Evolutionary conservation across 352 stramenopile species (phyloP).

Genomic region (Pythium insidiosum): DNA sequence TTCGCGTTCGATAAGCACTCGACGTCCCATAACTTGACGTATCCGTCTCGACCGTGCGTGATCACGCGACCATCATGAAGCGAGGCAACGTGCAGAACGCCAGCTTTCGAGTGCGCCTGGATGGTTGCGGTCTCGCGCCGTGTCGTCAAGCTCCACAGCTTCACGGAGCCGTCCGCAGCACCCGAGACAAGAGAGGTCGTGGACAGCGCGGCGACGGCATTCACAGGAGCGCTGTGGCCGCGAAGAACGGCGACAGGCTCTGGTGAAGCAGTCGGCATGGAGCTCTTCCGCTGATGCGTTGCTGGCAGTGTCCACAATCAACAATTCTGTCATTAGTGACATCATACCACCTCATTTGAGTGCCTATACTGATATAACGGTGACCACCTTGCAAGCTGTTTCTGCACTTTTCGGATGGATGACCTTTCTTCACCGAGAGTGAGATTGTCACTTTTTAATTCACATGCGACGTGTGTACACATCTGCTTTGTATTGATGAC

Average conservation of each 20-base stretch:
- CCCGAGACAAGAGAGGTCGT: constrained; percentile 34
- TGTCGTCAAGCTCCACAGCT: constrained; percentile 62
- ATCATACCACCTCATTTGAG: no score
- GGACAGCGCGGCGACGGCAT: constrained; percentile 45
- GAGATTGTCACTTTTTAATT: no score
- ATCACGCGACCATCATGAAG: constrained; percentile 24
- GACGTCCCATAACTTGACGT: constrained; percentile 51
- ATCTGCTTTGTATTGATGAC: no score
- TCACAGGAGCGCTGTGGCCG: constrained; percentile 53
- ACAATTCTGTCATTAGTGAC: no score
- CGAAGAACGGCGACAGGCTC: constrained; percentile 54
- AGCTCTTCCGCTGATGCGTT: no score
- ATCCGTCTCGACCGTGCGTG: constrained; percentile 68
- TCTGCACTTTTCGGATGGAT: no score
- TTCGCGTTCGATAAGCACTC: background rate
- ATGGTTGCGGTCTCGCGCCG: constrained; percentile 35
- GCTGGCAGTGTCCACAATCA: no score
- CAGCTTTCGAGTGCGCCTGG: constrained; percentile 57
- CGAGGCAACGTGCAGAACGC: constrained; percentile 42
- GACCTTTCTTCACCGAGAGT: no score
- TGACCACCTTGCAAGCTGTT: no score
- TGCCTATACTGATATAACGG: no score
- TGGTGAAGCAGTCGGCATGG: no score
- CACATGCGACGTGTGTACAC: no score
- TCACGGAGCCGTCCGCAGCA: constrained; percentile 50